Evolutionary conservation across 306 rosid species (phyloP), one percentile per base, ranked within the genome.

Genomic region (Fagus crenata): DNA sequence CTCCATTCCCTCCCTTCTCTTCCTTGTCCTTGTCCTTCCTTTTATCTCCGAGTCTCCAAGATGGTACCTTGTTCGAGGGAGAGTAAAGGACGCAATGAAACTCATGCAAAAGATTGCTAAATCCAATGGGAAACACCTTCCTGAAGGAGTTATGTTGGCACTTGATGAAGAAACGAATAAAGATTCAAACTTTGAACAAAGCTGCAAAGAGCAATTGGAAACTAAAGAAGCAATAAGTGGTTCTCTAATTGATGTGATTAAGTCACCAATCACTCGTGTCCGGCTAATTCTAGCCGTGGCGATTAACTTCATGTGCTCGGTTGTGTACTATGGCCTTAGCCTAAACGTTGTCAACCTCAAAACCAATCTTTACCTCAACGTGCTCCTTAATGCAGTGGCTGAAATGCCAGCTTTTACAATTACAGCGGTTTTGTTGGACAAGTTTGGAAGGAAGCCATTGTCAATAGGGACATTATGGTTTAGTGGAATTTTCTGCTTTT

Each of bases 11-110:
- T 93, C 98, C 40, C 32, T 94, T 31, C 73, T 94, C 53, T 92
- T 86, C 75, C 79, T 90, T 40, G 0, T 92, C 75, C 7, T 74
- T 0, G 83, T 88, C 77, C 82, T 92, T 12, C 97, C 98, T 4
- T 92, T 92, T 51, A 18, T 94, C 41, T 85, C 96, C 0, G 98
- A 94, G 64, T 94, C 98, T n/a, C 98, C 98, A 0, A 85, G 98
- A 60, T 94, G 98, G 98, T 94, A 84, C 86, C 93, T 94, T 0
- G 90, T 94, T 42, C 86, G 96, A 0, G 97, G 98, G 0, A 82
- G 75, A 75, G 53, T 82, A 13, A 54, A 18, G 0, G 95, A 94
- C 4, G 98, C 98, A 43, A 89, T 28, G 54, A 87, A 75, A 1
- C 78, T 94, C 74, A 90, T 94, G 98, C 76, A 83, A 36, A 5